Conservation (phyloP, 768 basidiomycete species). For the Pilatotrama ljubarskyi region DNA sequence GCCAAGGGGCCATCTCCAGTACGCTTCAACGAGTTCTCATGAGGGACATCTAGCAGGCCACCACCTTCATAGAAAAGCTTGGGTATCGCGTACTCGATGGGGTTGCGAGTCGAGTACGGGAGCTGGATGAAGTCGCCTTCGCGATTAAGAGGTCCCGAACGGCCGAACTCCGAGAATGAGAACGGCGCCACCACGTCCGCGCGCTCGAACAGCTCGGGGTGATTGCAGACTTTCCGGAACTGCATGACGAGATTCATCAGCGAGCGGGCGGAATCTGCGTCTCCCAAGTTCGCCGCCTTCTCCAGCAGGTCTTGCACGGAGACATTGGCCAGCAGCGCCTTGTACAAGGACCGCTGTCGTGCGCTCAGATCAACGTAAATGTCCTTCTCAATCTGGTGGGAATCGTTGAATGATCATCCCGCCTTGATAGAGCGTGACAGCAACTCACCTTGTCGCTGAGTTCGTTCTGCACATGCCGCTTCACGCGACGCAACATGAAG, state of each 20-base stretch:
- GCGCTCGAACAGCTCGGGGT: constrained; percentile 96
- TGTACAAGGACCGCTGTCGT: constrained; percentile 88
- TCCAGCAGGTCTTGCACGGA: constrained; percentile 92
- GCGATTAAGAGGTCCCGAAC: constrained; percentile 77
- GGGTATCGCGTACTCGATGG: constrained; percentile 79
- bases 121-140: constrained; percentile 84
- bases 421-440: constrained; percentile 12
- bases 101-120: constrained; percentile 86
- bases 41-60: constrained; percentile 67
- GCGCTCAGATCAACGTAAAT: constrained; percentile 93
- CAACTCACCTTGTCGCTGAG: constrained; percentile 87
- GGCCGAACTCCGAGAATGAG: constrained; percentile 82
- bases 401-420: background rate
- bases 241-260: constrained; percentile 99
- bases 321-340: constrained; percentile 86
- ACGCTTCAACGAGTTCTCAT: constrained; percentile 46
- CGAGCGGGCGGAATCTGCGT: constrained; percentile 88
- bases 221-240: constrained; percentile 99
- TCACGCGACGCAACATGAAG: constrained; percentile 97
- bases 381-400: constrained; percentile 88
- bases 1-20: constrained; percentile 54
- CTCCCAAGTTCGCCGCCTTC: constrained; percentile 89
- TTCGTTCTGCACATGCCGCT: constrained; percentile 99
- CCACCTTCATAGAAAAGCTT: constrained; percentile 76
- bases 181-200: constrained; percentile 94